Percentiles rank a stretch among this genome's conserved stretches.
These are phyloP conservation scores for Primulina huaijiensis DNA, from an alignment of 257 asterid species.

Conservation along the genomic window DNA sequence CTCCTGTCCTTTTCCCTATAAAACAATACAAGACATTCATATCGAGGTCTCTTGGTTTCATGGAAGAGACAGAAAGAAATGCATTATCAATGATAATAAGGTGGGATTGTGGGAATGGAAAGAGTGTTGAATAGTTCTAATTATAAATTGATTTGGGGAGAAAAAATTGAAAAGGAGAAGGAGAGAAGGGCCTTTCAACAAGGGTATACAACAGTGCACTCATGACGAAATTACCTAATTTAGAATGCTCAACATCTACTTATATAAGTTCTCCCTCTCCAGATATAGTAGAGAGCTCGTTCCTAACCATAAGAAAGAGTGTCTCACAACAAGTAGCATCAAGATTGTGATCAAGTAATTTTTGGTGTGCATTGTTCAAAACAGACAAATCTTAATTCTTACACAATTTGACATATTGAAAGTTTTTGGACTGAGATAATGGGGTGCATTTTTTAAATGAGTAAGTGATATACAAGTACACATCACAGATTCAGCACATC, in stretches of 20 bases:
- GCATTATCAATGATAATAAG: not conserved
- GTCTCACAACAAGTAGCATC: constrained; percentile 12
- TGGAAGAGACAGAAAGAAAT: constrained; percentile 6
- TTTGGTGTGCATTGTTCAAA: constrained; percentile 2
- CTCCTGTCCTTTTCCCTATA: constrained; percentile 62
- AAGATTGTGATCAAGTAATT: constrained; percentile 13
- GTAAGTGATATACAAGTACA: constrained; percentile 1
- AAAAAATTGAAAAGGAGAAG: too few relatives aligned
- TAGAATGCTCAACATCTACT: not conserved
- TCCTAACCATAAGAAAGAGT: not conserved
- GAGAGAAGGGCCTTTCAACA: not conserved
- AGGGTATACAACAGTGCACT: not conserved
- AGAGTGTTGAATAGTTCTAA: not conserved
- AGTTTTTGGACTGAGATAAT: constrained; percentile 1
- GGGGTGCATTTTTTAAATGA: constrained; percentile 6
- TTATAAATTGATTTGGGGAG: not conserved
- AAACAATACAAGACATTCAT: constrained; percentile 3
- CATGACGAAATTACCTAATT: not conserved
- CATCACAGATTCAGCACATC: constrained; percentile 10
- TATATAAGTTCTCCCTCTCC: not conserved
- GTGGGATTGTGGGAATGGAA: not conserved
- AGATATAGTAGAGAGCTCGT: not conserved
- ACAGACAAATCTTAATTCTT: not conserved
- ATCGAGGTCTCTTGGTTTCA: constrained; percentile 7
- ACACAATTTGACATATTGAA: constrained; percentile 5